Evolutionary conservation across 2,329 filamentous ascomycete species (phyloP), one percentile per base, ranked within the genome.

Genomic region (Coniochaeta sp.): DNA sequence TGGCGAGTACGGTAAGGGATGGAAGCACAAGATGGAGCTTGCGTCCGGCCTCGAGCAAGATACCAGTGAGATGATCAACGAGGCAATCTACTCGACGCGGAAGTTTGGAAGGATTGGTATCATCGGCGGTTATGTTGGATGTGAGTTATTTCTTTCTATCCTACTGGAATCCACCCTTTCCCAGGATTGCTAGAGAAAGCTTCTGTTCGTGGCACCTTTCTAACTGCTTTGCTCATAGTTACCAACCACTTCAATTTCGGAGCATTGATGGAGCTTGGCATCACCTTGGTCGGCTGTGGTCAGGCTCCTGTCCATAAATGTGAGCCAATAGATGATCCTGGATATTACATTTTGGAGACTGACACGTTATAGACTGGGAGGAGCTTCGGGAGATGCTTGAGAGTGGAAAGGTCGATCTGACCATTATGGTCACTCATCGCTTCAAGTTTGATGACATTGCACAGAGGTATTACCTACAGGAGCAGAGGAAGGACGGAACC

Each of bases 51-150:
- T 55, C 5, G 62, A 63, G 56, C 60, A 63, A 44, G 62, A 63
- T 34, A 63, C 60, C 28, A 63, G 62, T 38, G 62, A 63, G 56
- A 63, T 61, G 60, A 52, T 63, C 60, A 63, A 63, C 55, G 62
- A 63, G 58, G 57, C 54, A 10, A 54, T 63, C 17, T 47, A 58
- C 9, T 58, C 62, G 32, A 60, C 58, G 17, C 60, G 42, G 50
- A 61, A 63, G 40, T 63, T 63, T 59, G 60, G 62, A 1, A 50
- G 50, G 16, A 60, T 60, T 1, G 62, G 62, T 28, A 60, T 63
- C 50, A 61, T 63, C 42, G 60, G 60, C 8, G 58, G 61, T 30
- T 61, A 63, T 22, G 58, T 60, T 8, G 62, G 58, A 3, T 61
- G 62, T 60, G 38, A 61, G 60, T 57, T 17, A n/a, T n/a, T 3